These are phyloP conservation scores for Taxillus chinensis DNA, from an alignment of 164 flowering plant genomes.

Conservation along the genomic window DNA sequence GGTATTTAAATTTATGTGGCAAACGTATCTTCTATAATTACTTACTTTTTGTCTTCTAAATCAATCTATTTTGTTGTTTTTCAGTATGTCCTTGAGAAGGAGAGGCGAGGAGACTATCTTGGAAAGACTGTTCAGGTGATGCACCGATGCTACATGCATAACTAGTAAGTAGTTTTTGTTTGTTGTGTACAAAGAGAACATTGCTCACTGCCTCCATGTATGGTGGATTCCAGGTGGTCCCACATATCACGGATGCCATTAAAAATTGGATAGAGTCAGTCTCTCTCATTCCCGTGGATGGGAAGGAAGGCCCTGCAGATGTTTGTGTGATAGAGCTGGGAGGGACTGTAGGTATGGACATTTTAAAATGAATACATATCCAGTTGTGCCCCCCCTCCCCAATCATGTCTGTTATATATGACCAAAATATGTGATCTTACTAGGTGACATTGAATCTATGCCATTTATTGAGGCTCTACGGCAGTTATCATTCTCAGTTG, in stretches of 20 bases:
- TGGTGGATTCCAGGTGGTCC: constrained; percentile 63
- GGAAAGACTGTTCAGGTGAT: constrained; percentile 97
- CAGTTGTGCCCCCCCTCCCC: background rate
- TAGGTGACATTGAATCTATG: constrained; percentile 99
- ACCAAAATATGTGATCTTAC: background rate
- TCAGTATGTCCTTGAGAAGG: constrained; percentile 93
- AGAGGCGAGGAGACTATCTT: constrained; percentile 85
- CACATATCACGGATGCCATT: constrained; percentile 94
- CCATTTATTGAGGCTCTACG: constrained; percentile 96
- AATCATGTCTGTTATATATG: background rate
- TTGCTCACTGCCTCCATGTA: background rate
- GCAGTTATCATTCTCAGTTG: constrained; percentile 81
- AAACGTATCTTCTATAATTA: background rate
- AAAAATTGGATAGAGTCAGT: constrained; percentile 78
- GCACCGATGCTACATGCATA: background rate
- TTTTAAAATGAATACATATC: background rate
- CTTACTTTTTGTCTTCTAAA: background rate
- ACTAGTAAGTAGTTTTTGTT: background rate
- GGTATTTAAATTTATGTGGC: constrained; percentile 29
- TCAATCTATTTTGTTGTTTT: constrained; percentile 1
- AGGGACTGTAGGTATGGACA: constrained; percentile 80
- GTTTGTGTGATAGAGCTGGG: constrained; percentile 98
- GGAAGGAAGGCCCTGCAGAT: constrained; percentile 85
- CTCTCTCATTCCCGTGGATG: constrained; percentile 89
- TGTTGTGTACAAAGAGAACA: background rate